Evolutionary conservation across 164 flowering plant species (phyloP).

Genomic region (Umbellularia californica): DNA sequence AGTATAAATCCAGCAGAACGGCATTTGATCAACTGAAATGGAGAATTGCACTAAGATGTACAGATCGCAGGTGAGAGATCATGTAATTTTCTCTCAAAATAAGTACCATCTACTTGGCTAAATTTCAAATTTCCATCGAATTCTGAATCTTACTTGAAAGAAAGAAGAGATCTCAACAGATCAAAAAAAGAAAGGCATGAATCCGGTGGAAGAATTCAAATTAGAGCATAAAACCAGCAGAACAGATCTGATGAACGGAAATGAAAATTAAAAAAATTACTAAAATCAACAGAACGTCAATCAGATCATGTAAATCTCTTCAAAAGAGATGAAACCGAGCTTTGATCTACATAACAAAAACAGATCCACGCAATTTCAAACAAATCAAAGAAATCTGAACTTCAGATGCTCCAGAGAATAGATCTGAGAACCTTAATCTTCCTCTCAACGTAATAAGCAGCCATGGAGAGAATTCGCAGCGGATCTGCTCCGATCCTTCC

Average conservation of each 20-base stretch:
- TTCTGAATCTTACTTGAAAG: neutral
- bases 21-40: neutral
- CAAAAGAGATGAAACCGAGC: neutral
- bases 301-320: neutral
- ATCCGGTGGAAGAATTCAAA: neutral
- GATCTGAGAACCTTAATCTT: neutral
- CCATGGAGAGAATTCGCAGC: constrained; percentile 1
- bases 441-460: neutral
- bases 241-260: neutral
- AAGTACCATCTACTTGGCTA: too few species aligned
- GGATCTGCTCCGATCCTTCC: neutral
- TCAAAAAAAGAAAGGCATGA: neutral
- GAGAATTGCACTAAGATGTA: neutral
- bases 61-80: neutral
- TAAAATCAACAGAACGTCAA: neutral
- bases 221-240: neutral
- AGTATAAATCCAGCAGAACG: neutral
- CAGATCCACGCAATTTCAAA: neutral
- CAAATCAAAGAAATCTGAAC: neutral
- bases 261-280: neutral
- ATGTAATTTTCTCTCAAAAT: too few species aligned
- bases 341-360: neutral
- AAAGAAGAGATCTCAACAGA: neutral
- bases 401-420: neutral
- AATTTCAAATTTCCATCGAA: too few species aligned